Evolutionary conservation across 768 basidiomycete species (phyloP), one percentile per base, ranked within the genome.

Genomic region (Mycena galopus): DNA sequence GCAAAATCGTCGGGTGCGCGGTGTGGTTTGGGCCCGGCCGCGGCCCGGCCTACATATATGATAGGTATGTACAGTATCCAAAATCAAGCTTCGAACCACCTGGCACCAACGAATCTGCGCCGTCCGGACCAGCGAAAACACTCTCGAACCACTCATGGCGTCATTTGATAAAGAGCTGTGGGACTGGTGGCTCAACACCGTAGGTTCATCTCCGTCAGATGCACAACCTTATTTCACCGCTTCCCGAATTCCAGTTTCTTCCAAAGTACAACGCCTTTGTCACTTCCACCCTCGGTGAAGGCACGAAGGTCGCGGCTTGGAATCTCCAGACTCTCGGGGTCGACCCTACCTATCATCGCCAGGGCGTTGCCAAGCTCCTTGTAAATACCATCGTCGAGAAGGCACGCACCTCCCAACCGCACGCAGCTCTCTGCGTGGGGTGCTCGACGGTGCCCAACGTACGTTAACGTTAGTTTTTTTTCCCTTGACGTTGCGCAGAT

Each of bases 21-120:
- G 67, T 73, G 23, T 73, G 72, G 72, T 73, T 73, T n/a, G 60
- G 60, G 14, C 72, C 72, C 11, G 66, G 66, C 21, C 72, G 51
- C 23, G 47, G 61, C 47, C 44, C n/a, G n/a, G n/a, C n/a, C n/a
- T n/a, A n/a, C n/a, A n/a, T 73, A 61, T 73, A 57, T n/a, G 72
- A 73, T 39, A 58, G 21, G 72, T 73, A 11, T 23, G 67, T n/a
- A n/a, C n/a, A n/a, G n/a, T n/a, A n/a, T n/a, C 27, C 1, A n/a
- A n/a, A n/a, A n/a, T n/a, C n/a, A n/a, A n/a, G 6, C 14, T 62
- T 21, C 7, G 4, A 1, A 23, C 1, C 42, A 12, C n/a, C n/a
- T n/a, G n/a, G n/a, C n/a, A n/a, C 16, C 50, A 8, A 64, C 32
- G 1, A 29, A 19, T 29, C 12, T 0, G 14, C 2, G n/a, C 53